Base-by-base conservation (phyloP, 345 rosid genomes). In the Abelmoschus esculentus region DNA sequence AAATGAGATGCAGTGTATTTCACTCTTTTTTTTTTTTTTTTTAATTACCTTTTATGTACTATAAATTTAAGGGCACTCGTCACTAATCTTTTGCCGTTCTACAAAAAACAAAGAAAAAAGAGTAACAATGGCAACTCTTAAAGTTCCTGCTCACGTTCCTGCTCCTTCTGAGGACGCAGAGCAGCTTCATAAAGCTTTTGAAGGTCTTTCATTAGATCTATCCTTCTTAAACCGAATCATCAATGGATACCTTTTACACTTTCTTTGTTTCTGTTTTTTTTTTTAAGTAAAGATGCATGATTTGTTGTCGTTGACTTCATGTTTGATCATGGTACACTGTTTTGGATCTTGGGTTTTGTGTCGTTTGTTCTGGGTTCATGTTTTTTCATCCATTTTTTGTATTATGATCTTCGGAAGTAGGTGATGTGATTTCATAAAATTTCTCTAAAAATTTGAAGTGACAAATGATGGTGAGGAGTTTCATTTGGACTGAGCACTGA, bases 151-250 rank as follows among this genome's bases (percentile, higher is more conserved):
- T 36, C 74, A 77, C 29, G 83, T 80, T 74, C 98, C 98, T 17
- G 61, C 85, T 71, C 93, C 96, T 2, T 78, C 90, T 32, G 96
- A 89, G 79, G 98, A 93, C 69, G 89, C 88, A 63, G 97, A 93
- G 79, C 90, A 90, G 79, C 97, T 92, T 73, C 83, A 74, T 47
- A 92, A 89, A 74, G 98, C 98, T 46, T 90, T 90, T 64, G 61
- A 73, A 84, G 98, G 97, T 90, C 56, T 34, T 72, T 12, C 0
- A 32, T 68, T 18, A 15, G 11, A 29, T 49, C 57, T 67, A 32
- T 52, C 7, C 17, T 11, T 58, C 40, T 5, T 17, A 13, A 4
- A 19, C 4, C 1, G 2, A 32, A 15, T 34, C 65, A 14, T 17
- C 32, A 53, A 18, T 38, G 7, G 22, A 34, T 62, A 22, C 53